Conservation (phyloP, 495 filamentous ascomycete species). For the Trichoderma erinaceum region DNA sequence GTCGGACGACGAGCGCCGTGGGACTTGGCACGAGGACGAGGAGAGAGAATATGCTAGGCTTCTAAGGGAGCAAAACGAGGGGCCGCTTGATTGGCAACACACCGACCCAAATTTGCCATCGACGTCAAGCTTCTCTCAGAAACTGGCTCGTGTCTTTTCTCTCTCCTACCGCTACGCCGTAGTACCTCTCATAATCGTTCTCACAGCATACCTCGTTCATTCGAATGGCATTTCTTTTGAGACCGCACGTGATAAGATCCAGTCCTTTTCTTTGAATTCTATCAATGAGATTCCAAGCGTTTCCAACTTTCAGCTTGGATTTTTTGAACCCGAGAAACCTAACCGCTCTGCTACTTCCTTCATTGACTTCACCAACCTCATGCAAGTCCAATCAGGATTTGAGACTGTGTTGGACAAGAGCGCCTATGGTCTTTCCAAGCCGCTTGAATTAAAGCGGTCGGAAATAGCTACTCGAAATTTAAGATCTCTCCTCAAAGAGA, state of each 20-base stretch:
- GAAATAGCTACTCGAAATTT: conserved; percentile 69
- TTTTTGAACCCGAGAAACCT: conserved; percentile 37
- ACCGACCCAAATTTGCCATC: conserved; percentile 26
- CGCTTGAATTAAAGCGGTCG: conserved; percentile 63
- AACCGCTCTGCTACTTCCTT: conserved; percentile 18
- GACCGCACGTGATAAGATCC: background rate
- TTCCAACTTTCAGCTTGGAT: conserved; percentile 51
- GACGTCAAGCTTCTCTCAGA: conserved; percentile 32
- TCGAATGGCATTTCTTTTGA: background rate
- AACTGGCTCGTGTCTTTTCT: conserved; percentile 43
- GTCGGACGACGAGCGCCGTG: background rate
- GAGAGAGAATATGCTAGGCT: conserved; percentile 11
- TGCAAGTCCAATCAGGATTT: conserved; percentile 59
- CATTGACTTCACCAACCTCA: conserved; percentile 60
- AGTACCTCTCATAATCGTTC: conserved; percentile 47
- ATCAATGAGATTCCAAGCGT: conserved; percentile 47
- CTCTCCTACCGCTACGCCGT: conserved; percentile 46
- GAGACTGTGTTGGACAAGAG: conserved; percentile 59
- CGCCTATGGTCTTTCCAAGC: conserved; percentile 51
- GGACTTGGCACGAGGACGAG: background rate
- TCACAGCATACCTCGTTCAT: conserved; percentile 49
- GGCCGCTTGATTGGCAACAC: background rate
- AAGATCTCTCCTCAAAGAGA: conserved; percentile 53
- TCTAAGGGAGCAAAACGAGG: background rate
- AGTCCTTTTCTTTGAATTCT: background rate